Evolutionary conservation across 2,329 filamentous ascomycete genomes (phyloP), one percentile per base, ranked within the genome.

Genomic region (Penicillium palitans): DNA sequence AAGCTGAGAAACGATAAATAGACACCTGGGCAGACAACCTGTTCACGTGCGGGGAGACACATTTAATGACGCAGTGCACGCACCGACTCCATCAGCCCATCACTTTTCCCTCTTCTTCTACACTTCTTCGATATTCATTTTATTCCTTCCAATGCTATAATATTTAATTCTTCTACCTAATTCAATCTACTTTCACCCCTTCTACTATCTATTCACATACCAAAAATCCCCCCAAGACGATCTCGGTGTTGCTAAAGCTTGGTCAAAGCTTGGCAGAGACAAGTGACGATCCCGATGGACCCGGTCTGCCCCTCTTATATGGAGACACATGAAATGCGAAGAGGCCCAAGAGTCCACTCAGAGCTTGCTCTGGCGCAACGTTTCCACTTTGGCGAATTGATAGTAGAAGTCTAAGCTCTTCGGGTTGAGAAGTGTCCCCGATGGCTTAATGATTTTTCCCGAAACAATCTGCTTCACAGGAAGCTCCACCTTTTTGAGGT

Each of bases 391-490:
- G 9, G 86, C 87, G 74, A 95, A 95, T 68, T 84, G 87, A 67
- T 93, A 93, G 68, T 90, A 95, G 69, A 83, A 93, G 31, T 91
- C 81, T 59, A 95, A 74, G 63, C 88, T 89, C 67, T 87, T 75
- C 0, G 90, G 90, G 68, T 95, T 95, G 52, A 89, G 76, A 68
- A 95, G 74, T 3, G 90, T 93, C 2, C 90, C 89, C 53, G 87
- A 90, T 0, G 90, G 84, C 74, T 88, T 90, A 70, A 95, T 83
- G 12, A 76, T 83, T 63, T 86, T 84, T 0, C 90, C 90, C 0
- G 84, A 90, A 1, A 95, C 86, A 63, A 95, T 95, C 70, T 90
- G 88, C 78, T 95, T 95, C 40, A 95, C 88, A 0, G 90, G 90
- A 51, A 93, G 68, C 73, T 95, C 90, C 6, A 95, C 90, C 75